Evolutionary conservation across 257 asterid species (phyloP), one percentile per base, ranked within the genome.

Genomic region (Lycium barbarum): DNA sequence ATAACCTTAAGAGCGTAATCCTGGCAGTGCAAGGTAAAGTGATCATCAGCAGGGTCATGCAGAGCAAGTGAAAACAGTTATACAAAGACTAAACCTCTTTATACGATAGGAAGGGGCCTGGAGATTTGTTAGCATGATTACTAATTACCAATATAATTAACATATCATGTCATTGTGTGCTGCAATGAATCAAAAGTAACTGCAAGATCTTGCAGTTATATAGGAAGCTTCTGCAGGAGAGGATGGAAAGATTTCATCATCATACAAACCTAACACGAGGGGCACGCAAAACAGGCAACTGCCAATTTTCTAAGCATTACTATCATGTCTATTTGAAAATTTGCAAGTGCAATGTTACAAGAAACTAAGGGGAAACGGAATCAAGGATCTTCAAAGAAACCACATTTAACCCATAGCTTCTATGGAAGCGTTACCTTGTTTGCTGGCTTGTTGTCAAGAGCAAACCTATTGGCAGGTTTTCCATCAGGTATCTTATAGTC

Each of bases 401-500:
- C 65, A 53, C 65, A 78, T 53, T 78, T 4, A 74, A 26, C 82
- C 82, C 53, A 53, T 51, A 78, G 3, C 26, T 26, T 33, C 65
- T 78, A 33, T 2, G 15, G 35, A 82, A 74, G 14, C 26, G 54
- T 40, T 92, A 95, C 99, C 98, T 95, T 97, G 84, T 94, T 93
- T 83, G 99, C 98, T 35, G 99, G 93, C 90, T 93, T 93, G 90
- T 97, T 93, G 81, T 93, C 99, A 84, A 97, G 99, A 82, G 96
- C 99, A 81, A 97, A 97, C 87, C 84, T 95, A 89, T 97, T 95
- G 36, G 99, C 98, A 47, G 99, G 97, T 87, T 97, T 95, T 70
- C 99, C 99, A 86, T 97, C 99, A 72, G 99, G 99, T 86, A 97
- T 97, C 91, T 97, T 97, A 94, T 95, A 97, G 89, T 97, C 99